Conservation (phyloP, 306 rosid genomes). For the Cicer judaicum region DNA sequence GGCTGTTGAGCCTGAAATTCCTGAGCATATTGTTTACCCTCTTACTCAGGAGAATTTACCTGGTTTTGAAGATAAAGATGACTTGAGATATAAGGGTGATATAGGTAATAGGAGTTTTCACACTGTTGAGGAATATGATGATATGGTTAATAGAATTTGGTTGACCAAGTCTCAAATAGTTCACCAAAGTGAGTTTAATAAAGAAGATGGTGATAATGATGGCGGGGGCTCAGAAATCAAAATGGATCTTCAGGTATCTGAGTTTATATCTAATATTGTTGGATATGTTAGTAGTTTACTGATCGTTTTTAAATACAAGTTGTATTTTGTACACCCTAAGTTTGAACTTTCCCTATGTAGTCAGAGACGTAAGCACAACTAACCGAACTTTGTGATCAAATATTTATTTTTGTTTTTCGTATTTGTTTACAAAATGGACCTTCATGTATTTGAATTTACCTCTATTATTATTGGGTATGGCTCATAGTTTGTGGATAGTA, state of each 20-base stretch:
- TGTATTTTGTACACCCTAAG: too few relatives aligned
- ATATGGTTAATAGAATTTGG: slow-evolving; percentile 39
- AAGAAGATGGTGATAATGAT: slow-evolving; percentile 21
- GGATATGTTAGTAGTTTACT: too few relatives aligned
- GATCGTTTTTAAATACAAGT: too few relatives aligned
- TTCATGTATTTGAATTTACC: too few relatives aligned
- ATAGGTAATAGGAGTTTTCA: slow-evolving; percentile 52
- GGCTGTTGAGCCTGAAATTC: slow-evolving; percentile 37
- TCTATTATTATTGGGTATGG: too few relatives aligned
- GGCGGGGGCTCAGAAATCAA: slow-evolving; percentile 28
- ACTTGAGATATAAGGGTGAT: slow-evolving; percentile 38
- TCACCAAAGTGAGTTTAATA: slow-evolving; percentile 36
- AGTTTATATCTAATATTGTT: too few relatives aligned
- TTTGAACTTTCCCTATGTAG: too few relatives aligned
- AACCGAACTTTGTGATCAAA: too few relatives aligned
- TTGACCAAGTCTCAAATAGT: slow-evolving; percentile 4
- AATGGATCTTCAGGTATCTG: slow-evolving; percentile 22
- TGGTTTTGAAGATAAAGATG: slow-evolving; percentile 40
- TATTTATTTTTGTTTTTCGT: too few relatives aligned
- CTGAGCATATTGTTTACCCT: slow-evolving; percentile 37
- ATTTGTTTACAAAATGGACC: too few relatives aligned
- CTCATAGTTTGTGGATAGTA: too few relatives aligned
- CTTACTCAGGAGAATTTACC: slow-evolving; percentile 42
- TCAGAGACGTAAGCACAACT: too few relatives aligned
- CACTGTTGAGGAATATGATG: slow-evolving; percentile 61